These are phyloP conservation scores for Silene noctiflora DNA, from an alignment of 179 eudicot species.

Conservation along the genomic window DNA sequence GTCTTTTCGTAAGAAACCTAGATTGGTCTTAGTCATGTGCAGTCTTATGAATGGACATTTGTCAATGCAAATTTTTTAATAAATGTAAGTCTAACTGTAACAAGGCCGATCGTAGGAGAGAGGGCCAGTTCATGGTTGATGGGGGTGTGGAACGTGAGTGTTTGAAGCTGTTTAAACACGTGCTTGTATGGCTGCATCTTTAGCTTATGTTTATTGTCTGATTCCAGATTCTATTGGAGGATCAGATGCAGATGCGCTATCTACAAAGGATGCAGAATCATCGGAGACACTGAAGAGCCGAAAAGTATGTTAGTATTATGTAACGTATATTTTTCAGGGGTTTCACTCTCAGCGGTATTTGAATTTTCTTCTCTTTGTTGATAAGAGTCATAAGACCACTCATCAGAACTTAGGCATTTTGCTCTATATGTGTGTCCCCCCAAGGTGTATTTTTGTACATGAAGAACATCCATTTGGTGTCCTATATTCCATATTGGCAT, in stretches of 20 bases:
- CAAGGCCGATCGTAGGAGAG: no score
- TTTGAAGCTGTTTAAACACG: neutral
- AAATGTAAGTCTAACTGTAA: no score
- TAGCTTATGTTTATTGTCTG: neutral
- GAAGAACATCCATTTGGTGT: neutral
- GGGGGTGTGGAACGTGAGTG: neutral
- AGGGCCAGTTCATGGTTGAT: no score
- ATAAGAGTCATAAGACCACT: neutral
- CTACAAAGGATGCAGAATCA: slow-evolving; percentile 37
- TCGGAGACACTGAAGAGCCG: slow-evolving; percentile 43
- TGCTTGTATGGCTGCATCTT: neutral
- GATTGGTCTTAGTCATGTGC: no score
- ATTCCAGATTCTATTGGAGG: slow-evolving; percentile 28
- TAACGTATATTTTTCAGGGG: neutral
- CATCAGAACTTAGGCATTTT: neutral
- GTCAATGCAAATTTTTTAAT: no score
- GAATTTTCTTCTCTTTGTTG: neutral
- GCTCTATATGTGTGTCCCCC: neutral
- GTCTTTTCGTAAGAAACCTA: no score
- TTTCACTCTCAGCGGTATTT: neutral
- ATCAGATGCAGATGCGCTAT: slow-evolving; percentile 30
- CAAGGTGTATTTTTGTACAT: neutral
- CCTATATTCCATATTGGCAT: neutral
- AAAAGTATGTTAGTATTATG: slow-evolving; percentile 34
- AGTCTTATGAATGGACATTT: no score